These are phyloP conservation scores for Noccaea bulbosa DNA, from an alignment of 345 rosid genomes.

Conservation along the genomic window DNA sequence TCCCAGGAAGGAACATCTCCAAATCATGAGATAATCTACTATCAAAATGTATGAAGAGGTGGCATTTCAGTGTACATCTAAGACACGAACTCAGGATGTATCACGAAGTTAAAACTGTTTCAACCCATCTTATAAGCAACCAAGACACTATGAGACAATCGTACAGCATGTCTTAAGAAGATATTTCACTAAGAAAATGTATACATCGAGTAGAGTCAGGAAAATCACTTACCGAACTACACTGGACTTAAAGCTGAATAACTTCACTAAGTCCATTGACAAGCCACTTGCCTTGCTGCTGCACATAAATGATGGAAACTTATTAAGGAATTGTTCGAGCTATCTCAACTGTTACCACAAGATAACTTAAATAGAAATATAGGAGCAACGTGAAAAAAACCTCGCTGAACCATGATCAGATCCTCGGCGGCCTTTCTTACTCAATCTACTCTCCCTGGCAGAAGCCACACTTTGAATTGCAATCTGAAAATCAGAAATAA, in stretches of 20 bases:
- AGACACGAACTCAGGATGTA: neutral
- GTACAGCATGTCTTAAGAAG: neutral
- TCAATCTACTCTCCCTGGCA: conserved; percentile 81
- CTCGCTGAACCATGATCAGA: conserved; percentile 69
- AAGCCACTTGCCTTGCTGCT: conserved; percentile 86
- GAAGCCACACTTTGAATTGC: conserved; percentile 87
- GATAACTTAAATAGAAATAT: neutral
- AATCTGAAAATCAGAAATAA: conserved; percentile 53
- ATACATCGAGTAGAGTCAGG: conserved; percentile 8
- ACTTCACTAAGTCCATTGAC: conserved; percentile 82
- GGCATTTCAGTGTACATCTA: conserved; percentile 11
- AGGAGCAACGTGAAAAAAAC: conserved; percentile 44
- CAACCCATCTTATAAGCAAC: neutral
- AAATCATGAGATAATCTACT: conserved; percentile 8
- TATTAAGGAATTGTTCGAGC: neutral
- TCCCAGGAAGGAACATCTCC: conserved; percentile 15
- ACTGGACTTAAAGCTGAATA: conserved; percentile 83
- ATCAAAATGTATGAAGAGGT: conserved; percentile 1
- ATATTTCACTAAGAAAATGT: conserved; percentile 5
- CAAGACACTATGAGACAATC: neutral
- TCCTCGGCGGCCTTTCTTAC: conserved; percentile 87
- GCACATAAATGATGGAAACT: conserved; percentile 26
- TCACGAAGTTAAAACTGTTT: conserved; percentile 4
- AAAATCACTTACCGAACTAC: conserved; percentile 64
- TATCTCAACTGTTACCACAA: conserved; percentile 8